These are phyloP conservation scores for Phaeophleospora eucalypticola DNA, from an alignment of 2,329 filamentous ascomycete species.

Conservation along the genomic window DNA sequence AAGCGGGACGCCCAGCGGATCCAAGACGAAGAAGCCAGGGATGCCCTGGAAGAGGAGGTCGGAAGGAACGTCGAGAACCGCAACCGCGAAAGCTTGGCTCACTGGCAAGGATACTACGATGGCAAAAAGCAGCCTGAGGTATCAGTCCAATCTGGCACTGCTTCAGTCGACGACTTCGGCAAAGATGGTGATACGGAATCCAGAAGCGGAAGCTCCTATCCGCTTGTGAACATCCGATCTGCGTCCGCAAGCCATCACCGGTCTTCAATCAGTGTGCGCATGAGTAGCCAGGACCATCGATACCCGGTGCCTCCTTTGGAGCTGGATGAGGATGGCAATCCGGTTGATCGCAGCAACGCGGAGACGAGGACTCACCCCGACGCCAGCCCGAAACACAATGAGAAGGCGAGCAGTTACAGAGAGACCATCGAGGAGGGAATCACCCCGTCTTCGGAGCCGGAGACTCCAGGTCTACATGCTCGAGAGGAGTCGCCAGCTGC, in stretches of 20 bases:
- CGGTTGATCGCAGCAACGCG: not conserved
- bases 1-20: conserved; percentile 44
- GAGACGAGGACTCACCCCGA: not conserved
- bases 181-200: conserved; percentile 8
- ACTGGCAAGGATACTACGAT: conserved; percentile 76
- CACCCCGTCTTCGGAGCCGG: conserved; percentile 1
- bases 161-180: conserved; percentile 28
- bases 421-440: not conserved
- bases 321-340: not conserved
- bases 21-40: conserved; percentile 55
- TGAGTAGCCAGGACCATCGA: not conserved
- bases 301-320: not conserved
- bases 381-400: too few relatives aligned
- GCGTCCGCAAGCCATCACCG: not conserved
- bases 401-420: not conserved
- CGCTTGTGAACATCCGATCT: conserved; percentile 8
- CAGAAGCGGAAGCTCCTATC: conserved; percentile 12
- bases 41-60: conserved; percentile 62
- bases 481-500: conserved; percentile 5
- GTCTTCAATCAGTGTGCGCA: not conserved
- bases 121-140: conserved; percentile 37
- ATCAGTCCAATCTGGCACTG: conserved; percentile 51
- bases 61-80: conserved; percentile 62
- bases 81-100: conserved; percentile 57
- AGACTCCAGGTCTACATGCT: conserved; percentile 9